Evolutionary conservation across 2,329 filamentous ascomycete species (phyloP).

Genomic region (Fusarium haematococcum): DNA sequence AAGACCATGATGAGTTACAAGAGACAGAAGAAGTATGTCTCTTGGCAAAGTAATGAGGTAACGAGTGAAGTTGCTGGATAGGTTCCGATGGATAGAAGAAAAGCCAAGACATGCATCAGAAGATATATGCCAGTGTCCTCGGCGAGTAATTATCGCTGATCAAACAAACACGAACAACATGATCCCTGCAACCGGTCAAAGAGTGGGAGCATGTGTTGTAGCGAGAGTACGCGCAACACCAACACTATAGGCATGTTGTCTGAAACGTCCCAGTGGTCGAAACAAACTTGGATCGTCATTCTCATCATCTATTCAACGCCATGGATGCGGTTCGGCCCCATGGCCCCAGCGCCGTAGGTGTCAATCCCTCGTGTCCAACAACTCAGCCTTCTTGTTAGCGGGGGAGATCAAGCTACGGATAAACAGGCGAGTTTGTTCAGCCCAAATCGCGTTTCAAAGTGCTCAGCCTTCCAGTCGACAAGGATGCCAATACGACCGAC

Average conservation of each 20-base stretch:
- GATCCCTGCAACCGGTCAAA: not conserved
- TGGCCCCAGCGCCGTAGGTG: not conserved
- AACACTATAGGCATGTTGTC: not conserved
- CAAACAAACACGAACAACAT: not conserved
- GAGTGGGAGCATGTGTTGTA: not conserved
- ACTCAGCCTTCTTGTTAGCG: constrained; percentile 2
- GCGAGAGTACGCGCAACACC: not conserved
- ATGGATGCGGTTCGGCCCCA: not conserved
- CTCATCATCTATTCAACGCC: constrained; percentile 1
- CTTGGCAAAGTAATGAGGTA: not conserved
- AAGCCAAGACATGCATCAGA: not conserved
- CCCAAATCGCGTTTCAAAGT: constrained; percentile 3
- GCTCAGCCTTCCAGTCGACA: constrained; percentile 5
- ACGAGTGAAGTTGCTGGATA: not conserved
- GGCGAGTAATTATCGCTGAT: not conserved
- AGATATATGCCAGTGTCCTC: not conserved
- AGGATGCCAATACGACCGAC: constrained; percentile 1
- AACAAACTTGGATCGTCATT: not conserved
- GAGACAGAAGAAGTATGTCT: not conserved
- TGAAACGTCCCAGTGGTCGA: constrained; percentile 1
- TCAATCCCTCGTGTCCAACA: constrained; percentile 7
- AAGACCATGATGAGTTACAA: not conserved
- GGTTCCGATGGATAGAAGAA: not conserved
- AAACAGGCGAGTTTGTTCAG: not conserved
- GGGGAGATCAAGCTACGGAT: not conserved